Evolutionary conservation across 2,329 filamentous ascomycete genomes (phyloP).

Genomic region (Fusarium beomiforme): DNA sequence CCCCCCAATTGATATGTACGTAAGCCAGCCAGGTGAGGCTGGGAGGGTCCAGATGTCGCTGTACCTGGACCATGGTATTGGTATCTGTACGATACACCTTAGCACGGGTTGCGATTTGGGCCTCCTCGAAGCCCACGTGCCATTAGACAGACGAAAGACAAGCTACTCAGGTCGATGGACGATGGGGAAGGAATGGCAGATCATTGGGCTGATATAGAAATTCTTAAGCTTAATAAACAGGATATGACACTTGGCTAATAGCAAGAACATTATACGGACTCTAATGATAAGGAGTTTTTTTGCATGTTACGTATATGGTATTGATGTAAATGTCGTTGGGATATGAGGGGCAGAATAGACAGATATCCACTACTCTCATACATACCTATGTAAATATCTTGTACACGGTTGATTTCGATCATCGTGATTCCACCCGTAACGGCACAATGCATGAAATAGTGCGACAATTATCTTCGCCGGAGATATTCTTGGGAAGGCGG

Average conservation of each 20-base stretch:
- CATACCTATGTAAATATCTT: not conserved
- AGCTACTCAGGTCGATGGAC: not conserved
- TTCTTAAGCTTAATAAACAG: too few relatives aligned
- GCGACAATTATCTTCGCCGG: not conserved
- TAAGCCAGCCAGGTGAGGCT: constrained; percentile 20
- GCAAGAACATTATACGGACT: not conserved
- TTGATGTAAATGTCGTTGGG: not conserved
- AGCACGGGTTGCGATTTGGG: not conserved
- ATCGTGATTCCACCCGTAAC: constrained; percentile 9
- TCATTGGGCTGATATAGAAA: not conserved
- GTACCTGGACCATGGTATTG: not conserved
- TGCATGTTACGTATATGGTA: not conserved
- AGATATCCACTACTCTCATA: not conserved
- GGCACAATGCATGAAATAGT: constrained; percentile 10
- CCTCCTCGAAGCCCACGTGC: constrained; percentile 7
- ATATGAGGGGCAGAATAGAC: too few relatives aligned
- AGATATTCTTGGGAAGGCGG: too few relatives aligned
- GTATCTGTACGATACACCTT: constrained; percentile 11
- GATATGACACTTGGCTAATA: not conserved
- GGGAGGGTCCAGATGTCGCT: not conserved
- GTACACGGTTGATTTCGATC: constrained; percentile 27
- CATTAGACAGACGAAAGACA: not conserved
- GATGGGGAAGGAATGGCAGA: not conserved
- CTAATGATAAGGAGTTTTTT: not conserved
- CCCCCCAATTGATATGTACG: not conserved